Base-by-base conservation (phyloP, 2,329 filamentous ascomycete genomes). In the Xylariaceae sp. region DNA sequence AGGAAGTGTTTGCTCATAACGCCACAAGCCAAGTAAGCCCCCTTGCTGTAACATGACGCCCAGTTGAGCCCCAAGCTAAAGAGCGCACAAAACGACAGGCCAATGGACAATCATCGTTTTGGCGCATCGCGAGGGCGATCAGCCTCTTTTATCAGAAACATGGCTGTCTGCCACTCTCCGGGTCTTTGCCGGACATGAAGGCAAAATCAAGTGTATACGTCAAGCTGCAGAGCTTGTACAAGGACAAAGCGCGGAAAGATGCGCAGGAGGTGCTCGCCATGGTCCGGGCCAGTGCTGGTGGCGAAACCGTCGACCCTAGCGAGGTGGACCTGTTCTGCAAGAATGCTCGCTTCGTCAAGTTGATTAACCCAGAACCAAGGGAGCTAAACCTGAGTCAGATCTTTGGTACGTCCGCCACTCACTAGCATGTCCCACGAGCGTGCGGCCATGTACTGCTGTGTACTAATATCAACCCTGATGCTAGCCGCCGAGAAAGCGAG, bases 101-200 rank as follows among this genome's bases (percentile, higher is more conserved):
- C 18, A 69, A 84, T 51, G 55, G 57, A 31, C 62, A 59, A 18
- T 75, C 74, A 0, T 76, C 76, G 41, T 97, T 98, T 66, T 98
- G 94, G 92, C 65, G 89, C 44, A 90, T 96, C 50, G 85, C 86
- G 7, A 74, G 80, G 39, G 89, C 90, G 0, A 72, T 97, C 39
- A 80, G 80, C 44, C 58, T 73, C 14, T 98, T 98, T 61, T 82
- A 90, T 60, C 62, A 74, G 8, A 78, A 78, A 38, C 79, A 96
- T 57, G 67, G 73, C 6, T 73, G 82, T 18, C 72, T 98, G 4
- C 92, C 92, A 12, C 70, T 98, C 0, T 83, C 89, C 1, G 94
- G 92, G 9, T 81, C 83, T 3, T 70, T 98, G 2, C 92, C 94
- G 2, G 92, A 98, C 61, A 98, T 98, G 92, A 98, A 98, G 68